These are phyloP conservation scores for Leptomonas pyrrhocoris DNA, from an alignment of 208 protist genomes.

Conservation along the genomic window DNA sequence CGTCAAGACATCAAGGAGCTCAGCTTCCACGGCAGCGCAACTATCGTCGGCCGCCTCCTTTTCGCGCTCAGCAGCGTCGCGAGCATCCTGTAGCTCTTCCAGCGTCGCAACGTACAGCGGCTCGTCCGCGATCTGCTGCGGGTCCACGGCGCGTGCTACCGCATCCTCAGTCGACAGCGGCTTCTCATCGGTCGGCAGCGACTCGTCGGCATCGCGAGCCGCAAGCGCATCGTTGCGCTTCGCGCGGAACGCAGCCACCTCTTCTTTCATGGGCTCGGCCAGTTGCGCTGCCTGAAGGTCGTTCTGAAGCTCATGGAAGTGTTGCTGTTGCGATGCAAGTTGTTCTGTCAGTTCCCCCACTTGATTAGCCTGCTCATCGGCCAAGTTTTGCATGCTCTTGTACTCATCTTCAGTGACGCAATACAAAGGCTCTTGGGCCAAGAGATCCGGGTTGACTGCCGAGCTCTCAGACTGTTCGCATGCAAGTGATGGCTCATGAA, in stretches of 20 bases:
- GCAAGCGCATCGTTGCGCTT: constrained; percentile 41
- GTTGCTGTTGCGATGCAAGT: neutral
- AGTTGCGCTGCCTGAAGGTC: neutral
- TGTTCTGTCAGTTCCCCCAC: constrained; percentile 1
- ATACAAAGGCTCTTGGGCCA: constrained; percentile 3
- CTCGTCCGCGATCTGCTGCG: constrained; percentile 24
- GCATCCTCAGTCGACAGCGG: constrained; percentile 25
- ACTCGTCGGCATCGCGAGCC: constrained; percentile 31
- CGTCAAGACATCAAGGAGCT: constrained; percentile 29
- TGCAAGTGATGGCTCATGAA: neutral
- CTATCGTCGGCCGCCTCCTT: neutral
- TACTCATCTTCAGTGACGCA: constrained; percentile 26
- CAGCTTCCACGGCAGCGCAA: constrained; percentile 18
- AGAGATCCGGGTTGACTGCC: neutral
- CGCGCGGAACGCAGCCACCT: constrained; percentile 18
- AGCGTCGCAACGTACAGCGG: constrained; percentile 26
- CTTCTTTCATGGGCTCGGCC: too few species aligned
- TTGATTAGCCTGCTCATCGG: constrained; percentile 3
- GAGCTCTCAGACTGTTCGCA: neutral
- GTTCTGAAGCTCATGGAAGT: neutral
- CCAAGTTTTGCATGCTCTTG: constrained; percentile 5
- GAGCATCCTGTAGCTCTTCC: constrained; percentile 26
- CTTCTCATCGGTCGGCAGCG: constrained; percentile 28
- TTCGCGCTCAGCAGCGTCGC: constrained; percentile 8
- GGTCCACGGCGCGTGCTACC: constrained; percentile 15